Conservation (phyloP, 2,329 filamentous ascomycete species). For the Stagonosporopsis tanaceti region DNA sequence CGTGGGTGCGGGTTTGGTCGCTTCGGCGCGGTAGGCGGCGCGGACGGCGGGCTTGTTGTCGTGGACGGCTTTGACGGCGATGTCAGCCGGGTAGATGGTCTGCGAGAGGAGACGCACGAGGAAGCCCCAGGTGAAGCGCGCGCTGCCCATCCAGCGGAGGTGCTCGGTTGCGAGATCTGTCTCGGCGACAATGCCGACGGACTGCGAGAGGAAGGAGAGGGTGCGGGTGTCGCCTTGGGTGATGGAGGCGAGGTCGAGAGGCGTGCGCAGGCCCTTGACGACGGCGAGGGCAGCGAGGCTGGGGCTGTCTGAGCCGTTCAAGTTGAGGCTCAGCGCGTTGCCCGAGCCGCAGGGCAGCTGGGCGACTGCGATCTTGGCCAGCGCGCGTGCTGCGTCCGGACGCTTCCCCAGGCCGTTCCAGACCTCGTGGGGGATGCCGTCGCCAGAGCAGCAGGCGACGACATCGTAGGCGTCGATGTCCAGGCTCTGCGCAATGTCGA, state of each 20-base stretch:
- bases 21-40: constrained; percentile 68
- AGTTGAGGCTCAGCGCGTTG: constrained; percentile 90
- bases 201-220: constrained; percentile 90
- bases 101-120: constrained; percentile 77
- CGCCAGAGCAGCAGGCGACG: constrained; percentile 87
- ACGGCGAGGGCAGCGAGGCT: constrained; percentile 81
- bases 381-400: constrained; percentile 74
- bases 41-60: constrained; percentile 77
- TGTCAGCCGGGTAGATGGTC: constrained; percentile 85
- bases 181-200: constrained; percentile 89
- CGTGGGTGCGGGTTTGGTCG: constrained; percentile 31
- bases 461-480: constrained; percentile 85
- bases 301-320: constrained; percentile 80
- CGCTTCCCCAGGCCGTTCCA: constrained; percentile 90
- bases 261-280: constrained; percentile 85
- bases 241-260: constrained; percentile 85
- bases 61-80: constrained; percentile 84
- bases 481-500: constrained; percentile 76
- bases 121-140: constrained; percentile 86
- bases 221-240: constrained; percentile 79
- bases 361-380: constrained; percentile 79
- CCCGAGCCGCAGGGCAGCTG: constrained; percentile 93
- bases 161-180: constrained; percentile 89
- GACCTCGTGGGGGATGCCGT: constrained; percentile 90
- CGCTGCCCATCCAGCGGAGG: constrained; percentile 89